phyloP scores from a whole-genome alignment of 2,329 filamentous ascomycete species.

The Tolypocladium paradoxum region DNA sequence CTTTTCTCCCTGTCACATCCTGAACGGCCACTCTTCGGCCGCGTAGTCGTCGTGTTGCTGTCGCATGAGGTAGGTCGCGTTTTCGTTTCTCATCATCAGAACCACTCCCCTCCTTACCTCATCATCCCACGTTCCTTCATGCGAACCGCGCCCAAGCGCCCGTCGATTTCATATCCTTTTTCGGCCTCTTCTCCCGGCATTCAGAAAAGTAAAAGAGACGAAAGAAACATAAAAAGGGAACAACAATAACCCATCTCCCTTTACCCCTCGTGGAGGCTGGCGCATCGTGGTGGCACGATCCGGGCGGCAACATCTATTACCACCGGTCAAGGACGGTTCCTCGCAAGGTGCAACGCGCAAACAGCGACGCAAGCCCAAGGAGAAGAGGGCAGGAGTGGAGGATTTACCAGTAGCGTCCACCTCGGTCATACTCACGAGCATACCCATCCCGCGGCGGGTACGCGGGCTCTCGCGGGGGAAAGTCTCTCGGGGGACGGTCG shows the following conservation, averaged over 20 bases:
- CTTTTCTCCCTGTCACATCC: constrained; percentile 1
- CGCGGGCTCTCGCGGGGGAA: constrained; percentile 31
- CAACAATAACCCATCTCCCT: not conserved
- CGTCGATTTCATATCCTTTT: not conserved
- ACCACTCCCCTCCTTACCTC: not conserved
- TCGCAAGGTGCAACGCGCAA: constrained; percentile 8
- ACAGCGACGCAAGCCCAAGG: constrained; percentile 9
- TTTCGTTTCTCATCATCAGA: constrained; percentile 1
- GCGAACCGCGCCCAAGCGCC: not conserved
- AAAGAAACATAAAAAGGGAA: not conserved
- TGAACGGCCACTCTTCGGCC: not conserved
- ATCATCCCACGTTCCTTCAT: not conserved
- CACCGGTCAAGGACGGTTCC: constrained; percentile 24
- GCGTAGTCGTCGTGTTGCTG: not conserved
- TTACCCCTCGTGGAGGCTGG: not conserved
- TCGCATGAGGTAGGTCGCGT: not conserved
- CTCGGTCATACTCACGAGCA: constrained; percentile 38
- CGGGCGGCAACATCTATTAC: constrained; percentile 20
- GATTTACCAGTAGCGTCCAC: constrained; percentile 40
- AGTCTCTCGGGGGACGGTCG: constrained; percentile 42
- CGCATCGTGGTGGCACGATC: not conserved
- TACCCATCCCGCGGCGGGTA: constrained; percentile 29
- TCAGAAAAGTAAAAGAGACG: not conserved
- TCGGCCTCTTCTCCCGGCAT: not conserved
- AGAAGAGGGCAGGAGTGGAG: not conserved